Evolutionary conservation across 768 basidiomycete species (phyloP), one percentile per base, ranked within the genome.

Genomic region (Suillus occidentalis): DNA sequence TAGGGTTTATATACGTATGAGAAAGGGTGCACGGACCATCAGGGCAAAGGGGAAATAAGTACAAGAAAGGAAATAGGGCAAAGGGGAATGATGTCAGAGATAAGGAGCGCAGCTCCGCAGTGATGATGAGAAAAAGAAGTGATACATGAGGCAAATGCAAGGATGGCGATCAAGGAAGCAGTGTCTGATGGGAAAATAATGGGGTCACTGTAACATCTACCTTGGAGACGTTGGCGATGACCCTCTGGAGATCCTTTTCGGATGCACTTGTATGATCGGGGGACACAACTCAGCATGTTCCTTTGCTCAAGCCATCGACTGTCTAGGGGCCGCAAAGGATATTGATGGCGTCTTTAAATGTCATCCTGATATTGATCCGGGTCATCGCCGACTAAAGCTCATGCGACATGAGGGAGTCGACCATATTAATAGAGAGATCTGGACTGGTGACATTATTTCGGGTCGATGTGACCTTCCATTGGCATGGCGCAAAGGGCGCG

Each of bases 221-320:
- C 70, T 57, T 76, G 10, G 72, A 61, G 34, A 66, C 65, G 6
- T 65, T 64, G 74, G 77, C 4, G 71, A 74, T 56, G 74, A 79
- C 60, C 68, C 68, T 0, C 69, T 79, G 0, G 74, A 79, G 58
- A 45, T 67, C 2, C 42, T 76, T 0, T 78, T 78, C 7, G 49
- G 25, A 2, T 1, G 13, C 22, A 50, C 49, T 14, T 13, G 3
- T 14, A 50, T 50, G 49, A 50, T 50, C 6, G 1, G 49, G 0
- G 22, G 49, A 3, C 22, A 50, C 13, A 50, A 50, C 10, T 50
- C 22, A 65, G 74, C 67, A 67, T 14, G 49, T 9, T 59, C 58
- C 6, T 56, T 65, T 28, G 53, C 60, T 2, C 63, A 66, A n/a
- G 53, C 53, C 2, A 34, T 64, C 2, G 56, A 63, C 6, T 25